Conservation (phyloP, 176 grass and related monocot genomes). For the Saccharum spontaneum region DNA sequence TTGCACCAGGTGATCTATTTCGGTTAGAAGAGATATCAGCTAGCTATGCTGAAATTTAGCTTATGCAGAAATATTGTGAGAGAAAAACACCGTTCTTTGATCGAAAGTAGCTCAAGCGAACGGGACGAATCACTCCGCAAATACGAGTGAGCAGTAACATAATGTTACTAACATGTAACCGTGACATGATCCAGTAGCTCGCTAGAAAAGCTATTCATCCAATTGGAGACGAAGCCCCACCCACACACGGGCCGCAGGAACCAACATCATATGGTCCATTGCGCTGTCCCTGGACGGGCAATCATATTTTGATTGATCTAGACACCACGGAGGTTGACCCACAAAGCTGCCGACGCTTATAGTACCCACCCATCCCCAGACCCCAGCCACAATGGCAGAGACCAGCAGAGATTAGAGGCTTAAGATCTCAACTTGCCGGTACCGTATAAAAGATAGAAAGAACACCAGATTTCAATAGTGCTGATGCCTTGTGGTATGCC, state of each 20-base stretch:
- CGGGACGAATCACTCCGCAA: neutral
- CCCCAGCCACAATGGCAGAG: neutral
- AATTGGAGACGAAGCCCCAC: neutral
- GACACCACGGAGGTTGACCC: slow-evolving; percentile 19
- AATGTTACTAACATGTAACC: neutral
- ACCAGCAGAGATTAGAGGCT: neutral
- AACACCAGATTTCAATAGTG: neutral
- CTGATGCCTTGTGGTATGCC: neutral
- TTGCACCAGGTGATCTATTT: neutral
- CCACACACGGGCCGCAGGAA: neutral
- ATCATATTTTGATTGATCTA: slow-evolving; percentile 18
- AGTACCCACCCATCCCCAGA: neutral
- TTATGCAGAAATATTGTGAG: too few relatives aligned
- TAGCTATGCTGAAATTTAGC: neutral
- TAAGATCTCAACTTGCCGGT: neutral
- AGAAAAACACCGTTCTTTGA: too few relatives aligned
- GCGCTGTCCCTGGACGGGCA: slow-evolving; percentile 18
- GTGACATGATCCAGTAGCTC: neutral
- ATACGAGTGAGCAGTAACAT: neutral
- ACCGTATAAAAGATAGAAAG: neutral
- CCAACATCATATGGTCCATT: slow-evolving; percentile 30
- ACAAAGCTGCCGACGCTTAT: slow-evolving; percentile 25
- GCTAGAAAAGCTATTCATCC: neutral
- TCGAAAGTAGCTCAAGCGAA: too few relatives aligned
- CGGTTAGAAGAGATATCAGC: too few relatives aligned